Evolutionary conservation across 352 stramenopile species (phyloP), one percentile per base, ranked within the genome.

Genomic region (Phytophthora nicotianae): DNA sequence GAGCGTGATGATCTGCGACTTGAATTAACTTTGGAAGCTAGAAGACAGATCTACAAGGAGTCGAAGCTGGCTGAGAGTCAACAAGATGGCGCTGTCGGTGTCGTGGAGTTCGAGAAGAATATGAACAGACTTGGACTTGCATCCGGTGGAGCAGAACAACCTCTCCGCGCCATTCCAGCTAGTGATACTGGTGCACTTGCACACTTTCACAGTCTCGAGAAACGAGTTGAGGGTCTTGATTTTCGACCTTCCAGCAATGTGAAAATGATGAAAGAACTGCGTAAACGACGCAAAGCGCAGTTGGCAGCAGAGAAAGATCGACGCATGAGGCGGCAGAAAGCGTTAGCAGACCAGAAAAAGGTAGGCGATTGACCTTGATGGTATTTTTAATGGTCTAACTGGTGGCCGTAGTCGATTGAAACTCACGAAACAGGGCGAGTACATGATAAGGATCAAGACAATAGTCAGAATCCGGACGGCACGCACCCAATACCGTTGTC

Each of bases 191-290:
- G 74, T 5, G 33, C 78, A 0, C 38, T 84, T 4, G 70, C 55
- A 0, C 83, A 90, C 54, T 60, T 88, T 9, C 47, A 63, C 7
- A 58, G 38, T 20, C 62, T 93, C 0, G 74, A 90, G 45, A 50
- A 77, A 50, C 63, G 71, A 4, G 80, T 91, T 1, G 61, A 82
- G 6, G 62, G 75, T 38, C 67, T 88, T 46, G 65, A 81, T n/a
- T 91, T 93, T 48, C 71, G 83, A 0, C 83, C 81, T 10, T 88
- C 83, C 2, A 91, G 85, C 59, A 93, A 93, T 45, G 43, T 91
- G 17, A 81, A 91, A 57, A 93, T 93, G 83, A 91, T 93, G 83
- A 91, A 90, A 61, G 83, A 93, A 29, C 67, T 93, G 0, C 81
- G 81, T 20, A 79, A 81, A 43, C 68, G 80, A n/a, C 74, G 81